Base-by-base conservation (phyloP, 1,284 basidiomycete genomes). In the Coriolopsis trogii region DNA sequence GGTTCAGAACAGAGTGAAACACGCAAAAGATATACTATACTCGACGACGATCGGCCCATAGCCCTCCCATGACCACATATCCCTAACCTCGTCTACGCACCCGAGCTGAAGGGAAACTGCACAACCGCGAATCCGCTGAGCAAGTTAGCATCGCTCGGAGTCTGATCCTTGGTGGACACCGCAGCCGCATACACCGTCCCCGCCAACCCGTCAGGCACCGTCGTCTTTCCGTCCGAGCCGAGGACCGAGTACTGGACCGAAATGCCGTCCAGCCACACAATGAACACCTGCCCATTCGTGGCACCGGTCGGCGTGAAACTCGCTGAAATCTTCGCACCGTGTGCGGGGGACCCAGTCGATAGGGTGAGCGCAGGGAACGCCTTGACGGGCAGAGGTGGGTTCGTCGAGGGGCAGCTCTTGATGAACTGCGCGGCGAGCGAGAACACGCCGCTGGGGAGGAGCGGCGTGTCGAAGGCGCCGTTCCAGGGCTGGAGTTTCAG, bases 391-490 rank as follows among this genome's bases (percentile, higher is more conserved):
- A 78, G 71, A 4, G 64, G 53, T 1, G 61, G 62, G 61, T 68
- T 69, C 21, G 55, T 56, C 4, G 60, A 42, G 0, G 85, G 84
- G 70, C 83, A 86, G 0, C 68, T 69, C 21, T 60, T 59, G 60
- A 81, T 72, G 60, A 75, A 79, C 25, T 50, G 53, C 0, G 67
- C 66, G 36, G 71, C 34, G 71, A 81, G 61, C 1, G 74, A 74
- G 55, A 65, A 73, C 20, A 73, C 77, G 59, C 80, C 74, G 64
- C 73, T 74, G 48, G 76, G 65, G 38, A 70, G 68, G 18, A 86
- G 71, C 8, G 82, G 79, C 1, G 73, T 74, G 73, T 79, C 74
- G 60, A 81, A 79, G 8, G 80, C 69, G 3, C 76, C 75, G 48
- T 76, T 77, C 82, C 82, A 85, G 1, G 78, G 73, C 15, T 76